Conservation (phyloP, 495 filamentous ascomycete species). For the Aspergillus olivimuriae region DNA sequence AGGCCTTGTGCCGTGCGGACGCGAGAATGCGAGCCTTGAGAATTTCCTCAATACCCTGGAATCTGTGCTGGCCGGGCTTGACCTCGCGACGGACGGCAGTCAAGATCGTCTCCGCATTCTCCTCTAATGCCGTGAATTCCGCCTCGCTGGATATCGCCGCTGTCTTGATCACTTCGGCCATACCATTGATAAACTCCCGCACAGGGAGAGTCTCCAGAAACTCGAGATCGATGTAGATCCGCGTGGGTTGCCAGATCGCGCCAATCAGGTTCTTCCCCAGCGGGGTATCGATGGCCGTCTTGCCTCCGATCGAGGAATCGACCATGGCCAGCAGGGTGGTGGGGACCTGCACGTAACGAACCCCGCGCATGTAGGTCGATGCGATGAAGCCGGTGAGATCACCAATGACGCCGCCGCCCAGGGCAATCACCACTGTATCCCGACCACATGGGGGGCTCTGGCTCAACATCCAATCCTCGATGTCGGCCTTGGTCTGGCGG, state of each 20-base stretch:
- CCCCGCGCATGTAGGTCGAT: slow-evolving; percentile 95
- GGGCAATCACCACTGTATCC: slow-evolving; percentile 88
- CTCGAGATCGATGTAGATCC: slow-evolving; percentile 88
- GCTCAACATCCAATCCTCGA: slow-evolving; percentile 96
- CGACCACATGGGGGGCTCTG: slow-evolving; percentile 72
- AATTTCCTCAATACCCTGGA: slow-evolving; percentile 64
- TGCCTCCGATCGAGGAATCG: slow-evolving; percentile 95
- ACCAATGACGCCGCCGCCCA: slow-evolving; percentile 96
- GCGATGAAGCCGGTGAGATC: slow-evolving; percentile 97
- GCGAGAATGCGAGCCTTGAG: slow-evolving; percentile 84
- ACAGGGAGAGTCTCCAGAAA: slow-evolving; percentile 89
- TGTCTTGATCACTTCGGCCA: slow-evolving; percentile 98
- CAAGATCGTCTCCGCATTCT: slow-evolving; percentile 69
- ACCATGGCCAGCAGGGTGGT: slow-evolving; percentile 96
- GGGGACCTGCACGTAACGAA: slow-evolving; percentile 93
- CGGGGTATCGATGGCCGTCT: slow-evolving; percentile 97
- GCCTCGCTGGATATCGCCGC: slow-evolving; percentile 90
- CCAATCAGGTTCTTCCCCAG: slow-evolving; percentile 95
- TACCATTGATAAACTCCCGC: slow-evolving; percentile 95
- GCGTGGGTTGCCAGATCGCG: slow-evolving; percentile 90
- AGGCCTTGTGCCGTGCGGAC: slow-evolving; percentile 83
- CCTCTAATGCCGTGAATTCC: slow-evolving; percentile 81
- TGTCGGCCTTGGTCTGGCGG: slow-evolving; percentile 83
- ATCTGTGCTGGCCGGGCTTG: slow-evolving; percentile 46
- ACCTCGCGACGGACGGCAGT: slow-evolving; percentile 57